These are phyloP conservation scores for Collybiopsis confluens DNA, from an alignment of 768 basidiomycete genomes.

Conservation along the genomic window DNA sequence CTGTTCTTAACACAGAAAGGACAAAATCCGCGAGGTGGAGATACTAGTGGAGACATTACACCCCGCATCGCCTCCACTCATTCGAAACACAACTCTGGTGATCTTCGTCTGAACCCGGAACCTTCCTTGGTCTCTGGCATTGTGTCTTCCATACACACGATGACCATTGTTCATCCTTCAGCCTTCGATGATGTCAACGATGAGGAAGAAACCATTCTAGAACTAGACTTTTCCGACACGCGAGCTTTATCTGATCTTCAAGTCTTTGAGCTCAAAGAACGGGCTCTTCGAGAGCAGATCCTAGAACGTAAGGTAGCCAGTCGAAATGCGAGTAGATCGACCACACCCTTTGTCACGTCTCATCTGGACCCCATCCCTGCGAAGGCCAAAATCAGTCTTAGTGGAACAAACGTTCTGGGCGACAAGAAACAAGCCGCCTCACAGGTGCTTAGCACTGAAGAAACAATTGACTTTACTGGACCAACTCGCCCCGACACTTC, in stretches of 20 bases:
- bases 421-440: too few species aligned
- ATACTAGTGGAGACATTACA: background rate
- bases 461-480: too few species aligned
- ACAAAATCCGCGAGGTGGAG: background rate
- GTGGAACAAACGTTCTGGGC: background rate
- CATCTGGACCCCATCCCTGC: background rate
- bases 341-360: background rate
- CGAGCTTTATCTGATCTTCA: background rate
- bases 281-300: background rate
- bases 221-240: conserved; percentile 7
- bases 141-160: background rate
- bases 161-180: background rate
- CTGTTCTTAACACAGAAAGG: too few species aligned
- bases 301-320: conserved; percentile 1
- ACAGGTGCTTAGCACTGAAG: too few species aligned
- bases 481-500: background rate
- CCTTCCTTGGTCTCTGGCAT: background rate
- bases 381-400: background rate
- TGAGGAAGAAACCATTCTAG: conserved; percentile 4
- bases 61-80: background rate
- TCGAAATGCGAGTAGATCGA: conserved; percentile 4
- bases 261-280: conserved; percentile 1
- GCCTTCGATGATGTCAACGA: background rate
- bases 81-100: too few species aligned
- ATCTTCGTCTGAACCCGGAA: too few species aligned